A percentile compares a stretch with the other conserved stretches of the same genome.
phyloP scores from a whole-genome alignment of 495 filamentous ascomycete species.

The Podospora sp. region DNA sequence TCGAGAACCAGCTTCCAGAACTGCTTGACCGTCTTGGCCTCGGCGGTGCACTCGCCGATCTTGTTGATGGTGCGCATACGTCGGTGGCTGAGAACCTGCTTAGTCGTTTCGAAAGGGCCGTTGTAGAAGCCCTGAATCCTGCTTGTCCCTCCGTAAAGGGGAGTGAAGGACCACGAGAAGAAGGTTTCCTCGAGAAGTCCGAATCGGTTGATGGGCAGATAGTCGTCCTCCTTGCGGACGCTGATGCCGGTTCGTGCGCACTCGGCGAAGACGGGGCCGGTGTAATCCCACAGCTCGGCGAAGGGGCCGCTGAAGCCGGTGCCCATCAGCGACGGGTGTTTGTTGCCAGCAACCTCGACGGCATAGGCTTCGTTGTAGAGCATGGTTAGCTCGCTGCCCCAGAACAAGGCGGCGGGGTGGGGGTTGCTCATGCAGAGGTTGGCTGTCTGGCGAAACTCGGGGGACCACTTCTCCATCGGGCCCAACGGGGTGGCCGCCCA shows the following conservation, averaged over 20 bases:
- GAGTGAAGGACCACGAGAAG: constrained; percentile 63
- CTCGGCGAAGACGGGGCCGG: constrained; percentile 47
- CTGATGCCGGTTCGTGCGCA: constrained; percentile 31
- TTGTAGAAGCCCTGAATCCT: constrained; percentile 54
- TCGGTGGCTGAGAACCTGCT: constrained; percentile 55
- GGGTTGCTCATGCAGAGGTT: constrained; percentile 67
- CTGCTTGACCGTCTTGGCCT: constrained; percentile 57
- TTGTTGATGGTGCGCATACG: constrained; percentile 61
- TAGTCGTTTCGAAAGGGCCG: constrained; percentile 59
- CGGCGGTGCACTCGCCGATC: constrained; percentile 59
- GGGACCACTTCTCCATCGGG: constrained; percentile 62
- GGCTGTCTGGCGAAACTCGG: constrained; percentile 63
- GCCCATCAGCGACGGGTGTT: constrained; percentile 36
- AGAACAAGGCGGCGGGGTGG: constrained; percentile 59
- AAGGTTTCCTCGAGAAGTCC: constrained; percentile 61
- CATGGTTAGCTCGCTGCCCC: constrained; percentile 42
- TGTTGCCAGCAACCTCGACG: constrained; percentile 43
- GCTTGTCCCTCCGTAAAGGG: constrained; percentile 53
- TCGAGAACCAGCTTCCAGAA: constrained; percentile 57
- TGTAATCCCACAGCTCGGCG: constrained; percentile 46
- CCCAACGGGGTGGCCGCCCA: constrained; percentile 64
- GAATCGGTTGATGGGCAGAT: constrained; percentile 49
- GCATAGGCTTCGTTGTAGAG: constrained; percentile 41
- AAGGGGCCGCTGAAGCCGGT: constrained; percentile 33
- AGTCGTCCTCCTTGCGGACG: constrained; percentile 38